Percentiles rank a stretch among this genome's conserved stretches.
Evolutionary conservation across 2,329 filamentous ascomycete species (phyloP).

Genomic region (Chrysoporthe puriensis): DNA sequence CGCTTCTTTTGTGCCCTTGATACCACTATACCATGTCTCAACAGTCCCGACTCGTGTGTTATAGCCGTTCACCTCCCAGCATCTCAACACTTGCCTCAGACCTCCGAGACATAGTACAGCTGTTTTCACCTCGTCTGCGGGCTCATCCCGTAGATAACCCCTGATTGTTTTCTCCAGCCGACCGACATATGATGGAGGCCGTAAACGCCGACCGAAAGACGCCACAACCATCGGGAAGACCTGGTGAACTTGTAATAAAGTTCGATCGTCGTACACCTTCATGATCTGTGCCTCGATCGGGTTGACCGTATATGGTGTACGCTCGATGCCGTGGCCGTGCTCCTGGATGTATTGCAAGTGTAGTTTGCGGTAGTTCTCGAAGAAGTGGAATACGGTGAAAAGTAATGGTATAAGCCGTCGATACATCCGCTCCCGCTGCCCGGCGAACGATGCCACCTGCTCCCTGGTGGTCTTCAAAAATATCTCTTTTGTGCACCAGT

Average conservation of each 20-base stretch:
- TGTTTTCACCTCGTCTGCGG: slow-evolving; percentile 64
- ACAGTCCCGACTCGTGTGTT: slow-evolving; percentile 62
- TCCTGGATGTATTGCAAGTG: slow-evolving; percentile 61
- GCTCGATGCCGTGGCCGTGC: slow-evolving; percentile 55
- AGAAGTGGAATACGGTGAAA: slow-evolving; percentile 70
- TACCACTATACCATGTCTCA: slow-evolving; percentile 60
- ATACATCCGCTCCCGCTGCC: slow-evolving; percentile 66
- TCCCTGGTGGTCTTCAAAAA: slow-evolving; percentile 62
- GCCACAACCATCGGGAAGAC: slow-evolving; percentile 67
- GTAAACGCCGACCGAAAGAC: slow-evolving; percentile 64
- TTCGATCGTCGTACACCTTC: slow-evolving; percentile 67
- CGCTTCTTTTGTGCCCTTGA: slow-evolving; percentile 37
- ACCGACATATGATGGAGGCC: slow-evolving; percentile 67
- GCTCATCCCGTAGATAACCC: slow-evolving; percentile 66
- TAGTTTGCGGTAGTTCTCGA: slow-evolving; percentile 64
- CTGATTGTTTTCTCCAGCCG: slow-evolving; percentile 64
- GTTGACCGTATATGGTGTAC: slow-evolving; percentile 61
- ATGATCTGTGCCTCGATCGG: slow-evolving; percentile 66
- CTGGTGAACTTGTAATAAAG: slow-evolving; percentile 65
- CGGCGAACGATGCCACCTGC: slow-evolving; percentile 60
- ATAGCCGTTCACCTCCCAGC: slow-evolving; percentile 71
- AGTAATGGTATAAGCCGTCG: slow-evolving; percentile 65
- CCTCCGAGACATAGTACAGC: slow-evolving; percentile 65
- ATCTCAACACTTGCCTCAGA: slow-evolving; percentile 63
- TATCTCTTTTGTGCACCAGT: slow-evolving; percentile 68